A percentile compares a stretch with the other conserved stretches of the same genome.
These are phyloP conservation scores for Phaffomyces opuntiae DNA, from an alignment of 805 yeast genomes.

Conservation along the genomic window DNA sequence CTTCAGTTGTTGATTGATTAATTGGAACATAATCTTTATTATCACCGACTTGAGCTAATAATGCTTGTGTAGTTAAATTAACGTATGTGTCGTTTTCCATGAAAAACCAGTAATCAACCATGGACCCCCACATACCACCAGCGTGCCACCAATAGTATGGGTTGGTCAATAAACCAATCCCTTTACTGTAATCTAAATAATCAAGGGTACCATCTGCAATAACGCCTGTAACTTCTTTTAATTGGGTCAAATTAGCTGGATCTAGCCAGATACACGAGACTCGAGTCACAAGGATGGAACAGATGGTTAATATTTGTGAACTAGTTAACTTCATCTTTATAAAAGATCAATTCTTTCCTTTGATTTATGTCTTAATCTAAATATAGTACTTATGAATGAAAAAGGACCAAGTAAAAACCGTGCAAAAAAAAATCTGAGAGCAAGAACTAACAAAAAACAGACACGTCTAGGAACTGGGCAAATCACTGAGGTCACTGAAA, in stretches of 20 bases:
- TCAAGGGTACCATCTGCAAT: slow-evolving; percentile 64
- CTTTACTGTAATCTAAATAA: slow-evolving; percentile 54
- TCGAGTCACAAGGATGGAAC: background rate
- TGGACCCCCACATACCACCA: slow-evolving; percentile 58
- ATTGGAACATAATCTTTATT: slow-evolving; percentile 67
- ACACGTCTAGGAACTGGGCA: too few species aligned
- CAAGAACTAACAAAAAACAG: too few species aligned
- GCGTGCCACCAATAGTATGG: slow-evolving; percentile 95
- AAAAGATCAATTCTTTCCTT: too few species aligned
- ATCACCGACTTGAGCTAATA: slow-evolving; percentile 59
- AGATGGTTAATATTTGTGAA: background rate
- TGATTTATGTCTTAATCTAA: too few species aligned
- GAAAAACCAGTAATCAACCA: slow-evolving; percentile 62
- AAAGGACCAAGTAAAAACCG: too few species aligned
- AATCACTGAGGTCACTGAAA: too few species aligned
- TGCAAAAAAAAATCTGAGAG: too few species aligned
- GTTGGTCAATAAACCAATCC: slow-evolving; percentile 60
- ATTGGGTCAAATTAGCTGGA: slow-evolving; percentile 23
- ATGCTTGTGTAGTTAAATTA: slow-evolving; percentile 45
- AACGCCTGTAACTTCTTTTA: slow-evolving; percentile 43
- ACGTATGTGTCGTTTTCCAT: slow-evolving; percentile 63
- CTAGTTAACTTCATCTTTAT: slow-evolving; percentile 1
- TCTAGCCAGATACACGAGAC: slow-evolving; percentile 21
- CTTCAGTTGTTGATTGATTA: slow-evolving; percentile 79
- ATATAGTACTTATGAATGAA: too few species aligned